phyloP scores from a whole-genome alignment of 1,139 yeast species.

The Magnusiomyces suaveolens region DNA sequence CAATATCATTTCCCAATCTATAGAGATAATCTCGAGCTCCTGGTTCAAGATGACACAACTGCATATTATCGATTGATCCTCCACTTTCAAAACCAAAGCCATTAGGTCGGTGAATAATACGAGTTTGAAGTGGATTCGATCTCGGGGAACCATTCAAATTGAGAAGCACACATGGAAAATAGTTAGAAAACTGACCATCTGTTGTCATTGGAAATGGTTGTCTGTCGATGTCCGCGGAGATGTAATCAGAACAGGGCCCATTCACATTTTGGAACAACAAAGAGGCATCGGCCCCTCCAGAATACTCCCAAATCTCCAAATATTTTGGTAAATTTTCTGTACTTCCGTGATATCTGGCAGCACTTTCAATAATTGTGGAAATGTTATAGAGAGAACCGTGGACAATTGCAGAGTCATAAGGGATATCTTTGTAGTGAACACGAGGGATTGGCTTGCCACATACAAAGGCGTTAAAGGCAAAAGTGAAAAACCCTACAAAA shows the following conservation, averaged over 20 bases:
- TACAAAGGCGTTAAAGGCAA: conserved; percentile 74
- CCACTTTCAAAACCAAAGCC: conserved; percentile 5
- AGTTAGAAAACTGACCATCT: conserved; percentile 64
- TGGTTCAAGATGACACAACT: conserved; percentile 65
- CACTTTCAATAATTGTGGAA: conserved; percentile 24
- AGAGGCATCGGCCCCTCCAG: conserved; percentile 68
- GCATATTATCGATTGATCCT: conserved; percentile 43
- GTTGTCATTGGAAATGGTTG: conserved; percentile 23
- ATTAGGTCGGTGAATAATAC: background rate
- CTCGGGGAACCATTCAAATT: conserved; percentile 44
- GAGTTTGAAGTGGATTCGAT: conserved; percentile 30
- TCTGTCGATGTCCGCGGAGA: conserved; percentile 37
- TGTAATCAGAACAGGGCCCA: conserved; percentile 68
- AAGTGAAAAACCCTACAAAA: conserved; percentile 66
- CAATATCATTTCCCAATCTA: conserved; percentile 47
- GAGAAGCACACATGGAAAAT: conserved; percentile 69
- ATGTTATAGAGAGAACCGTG: conserved; percentile 72
- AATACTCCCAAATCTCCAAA: conserved; percentile 36
- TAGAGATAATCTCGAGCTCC: conserved; percentile 54
- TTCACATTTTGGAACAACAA: conserved; percentile 79
- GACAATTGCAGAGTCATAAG: conserved; percentile 51
- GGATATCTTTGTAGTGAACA: conserved; percentile 47
- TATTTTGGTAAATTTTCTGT: conserved; percentile 24
- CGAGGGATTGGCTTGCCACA: conserved; percentile 44
- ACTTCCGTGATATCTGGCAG: conserved; percentile 42